Evolutionary conservation across 129 eudicot species (phyloP).

Genomic region (Lactuca sativa): DNA sequence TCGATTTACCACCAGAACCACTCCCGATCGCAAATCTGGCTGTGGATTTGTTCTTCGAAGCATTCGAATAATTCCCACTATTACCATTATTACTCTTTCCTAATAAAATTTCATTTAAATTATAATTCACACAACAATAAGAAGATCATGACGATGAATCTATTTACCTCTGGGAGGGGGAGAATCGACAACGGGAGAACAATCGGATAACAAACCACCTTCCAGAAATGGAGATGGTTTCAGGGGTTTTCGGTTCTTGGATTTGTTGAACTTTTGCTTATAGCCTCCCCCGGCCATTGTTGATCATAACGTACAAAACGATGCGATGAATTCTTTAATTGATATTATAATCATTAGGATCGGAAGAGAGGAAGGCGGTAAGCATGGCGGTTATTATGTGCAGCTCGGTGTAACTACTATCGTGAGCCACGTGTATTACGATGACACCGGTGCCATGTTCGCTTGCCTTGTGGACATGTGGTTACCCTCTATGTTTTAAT

Average conservation of each 20-base stretch:
- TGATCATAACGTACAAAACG: not conserved
- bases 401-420: conserved; percentile 25
- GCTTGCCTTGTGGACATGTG: not conserved
- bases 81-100: conserved; percentile 29
- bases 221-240: conserved; percentile 43
- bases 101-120: conserved; percentile 10
- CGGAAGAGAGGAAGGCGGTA: conserved; percentile 11
- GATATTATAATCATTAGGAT: conserved; percentile 3
- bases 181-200: conserved; percentile 40
- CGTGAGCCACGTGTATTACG: conserved; percentile 18
- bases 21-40: conserved; percentile 25
- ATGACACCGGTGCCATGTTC: not conserved
- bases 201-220: conserved; percentile 66
- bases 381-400: conserved; percentile 18
- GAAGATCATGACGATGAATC: not conserved
- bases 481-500: too few relatives aligned
- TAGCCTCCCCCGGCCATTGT: conserved; percentile 49
- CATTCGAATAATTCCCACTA: conserved; percentile 12
- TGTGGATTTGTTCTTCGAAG: conserved; percentile 34
- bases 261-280: conserved; percentile 35
- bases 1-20: conserved; percentile 27
- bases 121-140: not conserved
- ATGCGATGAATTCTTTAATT: conserved; percentile 6
- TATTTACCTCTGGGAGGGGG: conserved; percentile 49
- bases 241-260: conserved; percentile 28